Base-by-base conservation (phyloP, 1,284 basidiomycete genomes). In the Ceratobasidium sp. region DNA sequence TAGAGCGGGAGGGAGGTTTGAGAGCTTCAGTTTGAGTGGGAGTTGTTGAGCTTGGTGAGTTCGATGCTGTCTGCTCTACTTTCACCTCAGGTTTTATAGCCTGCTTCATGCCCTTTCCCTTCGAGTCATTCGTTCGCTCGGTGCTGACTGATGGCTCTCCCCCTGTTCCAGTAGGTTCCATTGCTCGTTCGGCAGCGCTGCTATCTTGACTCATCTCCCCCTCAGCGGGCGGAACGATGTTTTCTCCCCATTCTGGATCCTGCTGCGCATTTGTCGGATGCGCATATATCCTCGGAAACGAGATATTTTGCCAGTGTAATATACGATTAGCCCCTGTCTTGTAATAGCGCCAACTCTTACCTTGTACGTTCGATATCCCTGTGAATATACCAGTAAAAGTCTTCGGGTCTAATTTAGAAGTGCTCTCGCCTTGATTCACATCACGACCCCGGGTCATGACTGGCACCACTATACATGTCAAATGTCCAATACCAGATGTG, bases 211-310 rank as follows among this genome's bases (percentile, higher is more conserved):
- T 48, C 46, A 48, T 34, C 60, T 62, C 60, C 60, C 60, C 60
- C 60, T 62, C 60, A 62, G 60, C 60, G 60, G 60, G 60, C 45
- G 45, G 60, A 50, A 50, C 60, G 32, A 62, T 45, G 48, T 43
- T 34, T 50, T 62, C 46, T 32, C 30, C 60, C 60, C 41, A 62
- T 12, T 62, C 45, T 28, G 45, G 45, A 30, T 62, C 58, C 4
- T 60, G 32, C 39, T 60, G 36, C 36, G 58, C 41, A 23, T 28
- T 41, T 6, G 5, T 60, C 1, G 36, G 23, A 3, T 23, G 36
- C 58, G 34, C 36, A 43, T 43, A 60, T 43, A 60, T n/a, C 34
- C 34, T 59, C 32, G 34, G 59, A 21, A 61, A 45, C 16, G n/a
- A n/a, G n/a, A n/a, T n/a, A n/a, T n/a, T n/a, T n/a, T n/a, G n/a